Conservation (phyloP, 345 rosid species). For the Populus deltoides region DNA sequence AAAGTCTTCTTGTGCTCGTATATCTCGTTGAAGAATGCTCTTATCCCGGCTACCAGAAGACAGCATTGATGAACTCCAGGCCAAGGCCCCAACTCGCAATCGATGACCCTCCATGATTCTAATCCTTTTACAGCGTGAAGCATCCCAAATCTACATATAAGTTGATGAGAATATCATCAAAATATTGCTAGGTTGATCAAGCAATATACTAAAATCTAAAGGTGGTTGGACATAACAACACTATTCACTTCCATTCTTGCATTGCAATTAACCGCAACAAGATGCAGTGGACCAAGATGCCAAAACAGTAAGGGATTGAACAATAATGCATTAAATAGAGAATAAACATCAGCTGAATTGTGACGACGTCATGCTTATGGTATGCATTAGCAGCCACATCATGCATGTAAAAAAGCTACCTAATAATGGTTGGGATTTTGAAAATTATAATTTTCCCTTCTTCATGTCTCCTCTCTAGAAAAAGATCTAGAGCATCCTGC, state of each 20-base stretch:
- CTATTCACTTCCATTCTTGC: not conserved
- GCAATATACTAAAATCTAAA: conserved; percentile 2
- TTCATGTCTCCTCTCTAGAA: not conserved
- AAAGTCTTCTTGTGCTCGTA: conserved; percentile 73
- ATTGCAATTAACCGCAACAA: not conserved
- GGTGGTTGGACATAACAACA: not conserved
- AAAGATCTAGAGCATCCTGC: not conserved
- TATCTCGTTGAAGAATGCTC: conserved; percentile 86
- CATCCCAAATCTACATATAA: conserved; percentile 82
- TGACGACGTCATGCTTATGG: not conserved
- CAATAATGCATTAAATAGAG: not conserved
- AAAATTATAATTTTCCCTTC: not conserved
- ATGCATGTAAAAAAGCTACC: not conserved
- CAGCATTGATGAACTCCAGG: conserved; percentile 82
- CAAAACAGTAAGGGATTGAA: too few relatives aligned
- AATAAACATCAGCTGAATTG: not conserved
- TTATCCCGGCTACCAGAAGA: conserved; percentile 99
- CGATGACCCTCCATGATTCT: conserved; percentile 99
- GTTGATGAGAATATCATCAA: conserved; percentile 2
- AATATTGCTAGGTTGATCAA: not conserved
- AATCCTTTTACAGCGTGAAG: conserved; percentile 64
- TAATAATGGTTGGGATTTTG: not conserved
- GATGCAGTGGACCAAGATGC: not conserved
- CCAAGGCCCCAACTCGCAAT: conserved; percentile 84
- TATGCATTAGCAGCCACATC: not conserved